phyloP scores from a whole-genome alignment of 192 early-diverging fungal genomes.

The Lobulomyces angularis region DNA sequence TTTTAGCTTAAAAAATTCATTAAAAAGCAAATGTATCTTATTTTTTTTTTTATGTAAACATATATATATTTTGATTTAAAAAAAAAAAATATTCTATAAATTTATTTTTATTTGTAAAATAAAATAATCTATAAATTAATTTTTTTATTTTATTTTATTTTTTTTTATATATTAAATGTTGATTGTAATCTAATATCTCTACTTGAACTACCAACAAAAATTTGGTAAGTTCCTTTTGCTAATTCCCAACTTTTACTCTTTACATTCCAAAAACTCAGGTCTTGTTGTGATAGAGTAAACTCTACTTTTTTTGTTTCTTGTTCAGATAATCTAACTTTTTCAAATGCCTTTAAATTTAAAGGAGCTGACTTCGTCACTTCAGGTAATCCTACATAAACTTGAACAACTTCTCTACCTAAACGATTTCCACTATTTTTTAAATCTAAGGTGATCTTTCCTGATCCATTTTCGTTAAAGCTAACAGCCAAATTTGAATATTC shows the following conservation, averaged over 20 bases:
- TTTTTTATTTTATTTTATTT: no score
- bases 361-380: slow-evolving; percentile 10
- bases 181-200: slow-evolving; percentile 32
- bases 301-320: slow-evolving; percentile 25
- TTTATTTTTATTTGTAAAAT: no score
- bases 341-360: slow-evolving; percentile 24
- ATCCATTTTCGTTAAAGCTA: no score
- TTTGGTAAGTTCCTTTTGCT: slow-evolving; percentile 28
- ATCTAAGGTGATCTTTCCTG: slow-evolving; percentile 6
- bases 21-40: no score
- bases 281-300: slow-evolving; percentile 20
- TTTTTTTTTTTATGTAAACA: no score
- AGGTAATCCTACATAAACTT: slow-evolving; percentile 28
- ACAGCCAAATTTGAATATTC: slow-evolving; percentile 18
- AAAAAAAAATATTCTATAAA: no score
- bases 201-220: slow-evolving; percentile 39
- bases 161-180: no score
- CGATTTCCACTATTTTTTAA: slow-evolving; percentile 18
- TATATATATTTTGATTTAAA: no score
- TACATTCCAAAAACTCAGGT: slow-evolving; percentile 36
- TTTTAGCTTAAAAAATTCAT: no score
- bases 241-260: slow-evolving; percentile 21
- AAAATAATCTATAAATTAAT: no score
- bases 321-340: no score
- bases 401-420: slow-evolving; percentile 27